phyloP scores from a whole-genome alignment of 371 early-diverging fungal genomes.

The Caulochytrium protostelioides region DNA sequence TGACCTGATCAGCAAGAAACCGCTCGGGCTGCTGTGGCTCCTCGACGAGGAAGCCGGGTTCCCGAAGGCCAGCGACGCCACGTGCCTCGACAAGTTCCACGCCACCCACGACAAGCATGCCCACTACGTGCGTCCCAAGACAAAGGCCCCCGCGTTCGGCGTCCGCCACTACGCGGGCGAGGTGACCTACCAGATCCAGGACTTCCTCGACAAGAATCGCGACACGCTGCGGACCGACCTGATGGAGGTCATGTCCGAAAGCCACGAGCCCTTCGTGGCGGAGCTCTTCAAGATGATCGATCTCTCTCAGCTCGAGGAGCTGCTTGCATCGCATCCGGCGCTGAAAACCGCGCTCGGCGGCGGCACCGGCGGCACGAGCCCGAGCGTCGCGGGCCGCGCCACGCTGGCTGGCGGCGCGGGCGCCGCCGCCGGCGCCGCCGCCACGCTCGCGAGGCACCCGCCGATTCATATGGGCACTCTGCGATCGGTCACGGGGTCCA shows the following conservation, averaged over 20 bases:
- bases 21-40: slow-evolving; percentile 19
- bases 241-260: slow-evolving; percentile 6
- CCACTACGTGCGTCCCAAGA: slow-evolving; percentile 7
- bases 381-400: slow-evolving; percentile 6
- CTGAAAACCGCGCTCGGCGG: slow-evolving; percentile 4
- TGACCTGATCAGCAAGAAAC: slow-evolving; percentile 16
- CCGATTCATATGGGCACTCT: too few species aligned
- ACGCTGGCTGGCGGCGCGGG: slow-evolving; percentile 2
- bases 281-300: slow-evolving; percentile 5
- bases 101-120: not conserved
- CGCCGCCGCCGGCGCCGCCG: not conserved
- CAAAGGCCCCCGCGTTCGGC: slow-evolving; percentile 8
- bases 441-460: too few species aligned
- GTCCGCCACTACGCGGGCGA: slow-evolving; percentile 30
- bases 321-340: slow-evolving; percentile 7
- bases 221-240: slow-evolving; percentile 18
- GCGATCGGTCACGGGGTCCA: slow-evolving; percentile 7
- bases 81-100: slow-evolving; percentile 9
- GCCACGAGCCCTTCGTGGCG: slow-evolving; percentile 8
- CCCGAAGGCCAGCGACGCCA: slow-evolving; percentile 19
- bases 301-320: slow-evolving; percentile 3
- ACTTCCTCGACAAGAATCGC: slow-evolving; percentile 28
- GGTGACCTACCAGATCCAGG: slow-evolving; percentile 19
- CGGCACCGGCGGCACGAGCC: slow-evolving; percentile 18
- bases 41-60: slow-evolving; percentile 32